These are phyloP conservation scores for Silene conica DNA, from an alignment of 148 eudicot genomes.

Conservation along the genomic window DNA sequence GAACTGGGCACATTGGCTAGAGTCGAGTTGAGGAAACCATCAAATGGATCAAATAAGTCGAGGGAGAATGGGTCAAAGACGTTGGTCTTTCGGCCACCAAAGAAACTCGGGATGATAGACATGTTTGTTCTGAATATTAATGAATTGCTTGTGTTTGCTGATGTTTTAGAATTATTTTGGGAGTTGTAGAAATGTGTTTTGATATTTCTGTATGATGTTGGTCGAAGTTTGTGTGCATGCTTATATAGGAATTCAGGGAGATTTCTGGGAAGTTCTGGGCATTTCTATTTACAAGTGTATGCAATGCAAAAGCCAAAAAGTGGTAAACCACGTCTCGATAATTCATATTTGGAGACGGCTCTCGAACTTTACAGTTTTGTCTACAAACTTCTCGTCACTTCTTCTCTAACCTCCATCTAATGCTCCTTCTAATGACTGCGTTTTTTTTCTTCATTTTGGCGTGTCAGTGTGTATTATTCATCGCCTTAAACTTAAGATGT, in stretches of 20 bases:
- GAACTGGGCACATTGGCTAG: slow-evolving; percentile 25
- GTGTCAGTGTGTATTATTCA: too few relatives aligned
- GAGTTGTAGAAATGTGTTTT: neutral
- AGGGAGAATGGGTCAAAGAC: slow-evolving; percentile 36
- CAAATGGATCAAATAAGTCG: slow-evolving; percentile 33
- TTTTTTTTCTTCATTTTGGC: too few relatives aligned
- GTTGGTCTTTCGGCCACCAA: slow-evolving; percentile 31
- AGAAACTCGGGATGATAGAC: slow-evolving; percentile 32
- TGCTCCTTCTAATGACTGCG: neutral
- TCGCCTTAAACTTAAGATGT: too few relatives aligned
- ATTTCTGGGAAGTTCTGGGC: slow-evolving; percentile 17
- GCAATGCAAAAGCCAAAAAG: neutral
- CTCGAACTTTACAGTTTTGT: neutral
- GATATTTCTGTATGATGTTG: slow-evolving; percentile 12
- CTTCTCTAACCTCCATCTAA: neutral
- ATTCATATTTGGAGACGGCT: neutral
- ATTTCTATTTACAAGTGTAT: neutral
- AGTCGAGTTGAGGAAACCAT: slow-evolving; percentile 21
- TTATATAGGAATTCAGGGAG: slow-evolving; percentile 14
- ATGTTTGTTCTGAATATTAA: slow-evolving; percentile 1
- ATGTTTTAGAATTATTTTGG: neutral
- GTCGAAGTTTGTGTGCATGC: neutral
- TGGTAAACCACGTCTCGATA: neutral
- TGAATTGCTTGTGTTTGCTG: neutral
- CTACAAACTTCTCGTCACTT: neutral